Conservation (phyloP, 2,329 filamentous ascomycete genomes). For the Shiraia bambusicola region DNA sequence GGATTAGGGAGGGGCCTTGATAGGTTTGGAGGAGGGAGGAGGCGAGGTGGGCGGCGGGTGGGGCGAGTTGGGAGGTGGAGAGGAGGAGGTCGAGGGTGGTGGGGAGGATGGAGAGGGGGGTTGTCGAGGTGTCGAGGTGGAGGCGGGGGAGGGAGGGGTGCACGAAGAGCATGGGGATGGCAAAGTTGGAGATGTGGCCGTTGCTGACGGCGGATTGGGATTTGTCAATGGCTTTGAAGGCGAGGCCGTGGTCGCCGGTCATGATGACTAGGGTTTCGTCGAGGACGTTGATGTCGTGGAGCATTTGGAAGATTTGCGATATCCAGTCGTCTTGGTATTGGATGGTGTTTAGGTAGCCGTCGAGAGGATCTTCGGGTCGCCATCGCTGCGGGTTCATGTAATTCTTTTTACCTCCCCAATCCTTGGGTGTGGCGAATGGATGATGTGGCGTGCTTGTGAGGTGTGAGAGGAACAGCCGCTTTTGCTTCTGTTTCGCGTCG, state of each 20-base stretch:
- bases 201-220: slow-evolving; percentile 18
- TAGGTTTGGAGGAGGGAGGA: slow-evolving; percentile 12
- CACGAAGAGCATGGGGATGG: slow-evolving; percentile 17
- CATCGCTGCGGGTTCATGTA: slow-evolving; percentile 15
- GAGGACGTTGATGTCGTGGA: slow-evolving; percentile 15
- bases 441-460: slow-evolving; percentile 19
- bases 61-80: slow-evolving; percentile 11
- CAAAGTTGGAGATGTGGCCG: slow-evolving; percentile 18
- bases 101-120: slow-evolving; percentile 16
- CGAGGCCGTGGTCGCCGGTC: slow-evolving; percentile 19
- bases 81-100: slow-evolving; percentile 18
- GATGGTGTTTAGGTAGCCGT: slow-evolving; percentile 19
- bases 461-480: slow-evolving; percentile 17
- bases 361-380: slow-evolving; percentile 15
- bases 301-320: slow-evolving; percentile 18
- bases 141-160: slow-evolving; percentile 16
- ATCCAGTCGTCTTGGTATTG: slow-evolving; percentile 20
- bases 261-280: slow-evolving; percentile 17
- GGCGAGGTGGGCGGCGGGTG: slow-evolving; percentile 5
- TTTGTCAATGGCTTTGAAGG: slow-evolving; percentile 17
- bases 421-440: slow-evolving; percentile 16
- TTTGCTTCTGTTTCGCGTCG: slow-evolving; percentile 9
- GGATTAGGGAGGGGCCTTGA: slow-evolving; percentile 17
- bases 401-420: slow-evolving; percentile 9
- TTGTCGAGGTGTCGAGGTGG: slow-evolving; percentile 16